Conservation (phyloP, 805 yeast genomes). For the Candida awuae region DNA sequence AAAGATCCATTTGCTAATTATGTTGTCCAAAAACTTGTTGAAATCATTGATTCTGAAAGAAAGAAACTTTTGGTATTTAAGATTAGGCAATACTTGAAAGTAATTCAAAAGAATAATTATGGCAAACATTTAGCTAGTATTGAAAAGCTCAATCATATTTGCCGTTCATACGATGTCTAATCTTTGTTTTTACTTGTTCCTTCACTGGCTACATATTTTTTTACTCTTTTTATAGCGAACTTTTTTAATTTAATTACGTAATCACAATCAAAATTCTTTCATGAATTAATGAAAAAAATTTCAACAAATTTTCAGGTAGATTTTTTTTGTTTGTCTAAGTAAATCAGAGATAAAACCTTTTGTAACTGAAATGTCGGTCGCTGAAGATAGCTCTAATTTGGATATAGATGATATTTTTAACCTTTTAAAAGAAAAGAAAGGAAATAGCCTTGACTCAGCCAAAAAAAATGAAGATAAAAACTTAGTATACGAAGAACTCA, state of each 20-base stretch:
- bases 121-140: slow-evolving; percentile 82
- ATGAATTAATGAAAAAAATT: too few relatives aligned
- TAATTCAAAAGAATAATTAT: slow-evolving; percentile 57
- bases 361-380: not conserved
- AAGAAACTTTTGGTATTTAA: slow-evolving; percentile 62
- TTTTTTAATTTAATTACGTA: too few relatives aligned
- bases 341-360: too few relatives aligned
- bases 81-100: slow-evolving; percentile 72
- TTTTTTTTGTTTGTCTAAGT: too few relatives aligned
- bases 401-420: slow-evolving; percentile 30
- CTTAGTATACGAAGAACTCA: slow-evolving; percentile 22
- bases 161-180: slow-evolving; percentile 32
- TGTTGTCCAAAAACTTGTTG: slow-evolving; percentile 91
- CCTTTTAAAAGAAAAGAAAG: slow-evolving; percentile 8
- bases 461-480: slow-evolving; percentile 25
- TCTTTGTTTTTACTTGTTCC: not conserved
- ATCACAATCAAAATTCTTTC: too few relatives aligned
- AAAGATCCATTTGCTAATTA: slow-evolving; percentile 97
- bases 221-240: not conserved
- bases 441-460: slow-evolving; percentile 2
- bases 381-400: slow-evolving; percentile 3
- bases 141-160: slow-evolving; percentile 58
- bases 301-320: too few relatives aligned
- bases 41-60: slow-evolving; percentile 63
- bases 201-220: not conserved